phyloP scores from a whole-genome alignment of 1,139 yeast genomes.

The Tardiomyces blankii region DNA sequence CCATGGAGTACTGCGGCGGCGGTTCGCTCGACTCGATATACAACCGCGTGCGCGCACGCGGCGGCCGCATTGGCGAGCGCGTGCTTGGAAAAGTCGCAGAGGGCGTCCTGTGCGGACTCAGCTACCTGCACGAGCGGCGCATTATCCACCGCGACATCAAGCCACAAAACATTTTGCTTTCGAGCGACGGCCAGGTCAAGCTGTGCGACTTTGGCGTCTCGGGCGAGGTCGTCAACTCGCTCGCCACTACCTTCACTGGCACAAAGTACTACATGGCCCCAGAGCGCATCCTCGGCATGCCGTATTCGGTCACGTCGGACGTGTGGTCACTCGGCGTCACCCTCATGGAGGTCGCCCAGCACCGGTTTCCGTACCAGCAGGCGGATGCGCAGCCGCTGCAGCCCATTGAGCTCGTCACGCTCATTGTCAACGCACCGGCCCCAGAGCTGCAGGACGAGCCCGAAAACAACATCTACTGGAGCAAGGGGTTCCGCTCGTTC shows the following conservation, averaged over 20 bases:
- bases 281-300: conserved; percentile 89
- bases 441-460: conserved; percentile 75
- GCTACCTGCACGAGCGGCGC: conserved; percentile 75
- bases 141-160: conserved; percentile 87
- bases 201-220: conserved; percentile 98
- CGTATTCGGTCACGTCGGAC: conserved; percentile 89
- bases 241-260: conserved; percentile 94
- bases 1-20: conserved; percentile 98
- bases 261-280: conserved; percentile 99
- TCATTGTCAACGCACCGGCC: conserved; percentile 66
- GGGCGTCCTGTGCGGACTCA: conserved; percentile 70
- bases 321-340: conserved; percentile 95
- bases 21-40: conserved; percentile 85
- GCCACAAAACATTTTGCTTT: conserved; percentile 81
- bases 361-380: conserved; percentile 60
- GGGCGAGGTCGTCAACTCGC: conserved; percentile 89
- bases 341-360: conserved; percentile 82
- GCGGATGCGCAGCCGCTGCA: conserved; percentile 37
- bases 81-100: conserved; percentile 86
- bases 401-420: conserved; percentile 77
- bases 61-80: conserved; percentile 84
- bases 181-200: conserved; percentile 68
- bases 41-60: conserved; percentile 47
- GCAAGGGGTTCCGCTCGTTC: conserved; percentile 72
- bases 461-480: conserved; percentile 67